Base-by-base conservation (phyloP, 2,329 filamentous ascomycete genomes). In the Colletotrichum liaoningense region DNA sequence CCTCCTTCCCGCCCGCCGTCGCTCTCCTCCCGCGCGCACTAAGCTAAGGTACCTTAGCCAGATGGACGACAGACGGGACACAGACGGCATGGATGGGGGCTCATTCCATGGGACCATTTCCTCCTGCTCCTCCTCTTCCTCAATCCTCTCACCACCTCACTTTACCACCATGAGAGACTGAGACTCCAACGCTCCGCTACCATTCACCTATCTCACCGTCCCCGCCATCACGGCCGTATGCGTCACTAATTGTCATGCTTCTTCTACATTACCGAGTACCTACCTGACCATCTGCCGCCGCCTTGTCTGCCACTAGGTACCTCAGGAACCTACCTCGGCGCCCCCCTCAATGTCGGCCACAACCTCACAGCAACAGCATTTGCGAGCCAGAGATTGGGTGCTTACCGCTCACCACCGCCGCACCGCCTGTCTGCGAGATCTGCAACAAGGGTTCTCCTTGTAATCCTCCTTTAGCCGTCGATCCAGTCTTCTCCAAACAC, bases 401-500 rank as follows among this genome's bases (percentile, higher is more conserved):
- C 28, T 54, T 46, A 60, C 16, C 49, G 42, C 67, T 22, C 46
- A 49, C 33, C 33, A 28, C 16, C 22, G 11, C 24, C 2, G 30
- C 67, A 38, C 59, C 42, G 63, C 24, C 56, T 63, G 52, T 28
- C 65, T 59, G 52, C 49, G 35, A 42, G 69, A 72, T 72, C 65
- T 38, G 12, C 42, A 49, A 38, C 69, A 72, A 55, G 69, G 69
- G 69, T 46, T 46, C 38, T 63, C 73, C 70, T 71, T 75, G 73
- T 49, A 67, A 30, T 54, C 38, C 69, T 57, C 70, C 22, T 33
- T 54, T 75, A 74, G 73, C 66, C 33, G 73, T 75, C 73, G 73
- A 75, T 75, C 73, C 26, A 67, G 42, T 28, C 60, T 28, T 22
- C 46, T 14, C 42, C 56, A 46, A 49, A 49, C 16, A 19, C 19